Evolutionary conservation across 1,284 basidiomycete genomes (phyloP), one percentile per base, ranked within the genome.

Genomic region (Trametes pubescens): DNA sequence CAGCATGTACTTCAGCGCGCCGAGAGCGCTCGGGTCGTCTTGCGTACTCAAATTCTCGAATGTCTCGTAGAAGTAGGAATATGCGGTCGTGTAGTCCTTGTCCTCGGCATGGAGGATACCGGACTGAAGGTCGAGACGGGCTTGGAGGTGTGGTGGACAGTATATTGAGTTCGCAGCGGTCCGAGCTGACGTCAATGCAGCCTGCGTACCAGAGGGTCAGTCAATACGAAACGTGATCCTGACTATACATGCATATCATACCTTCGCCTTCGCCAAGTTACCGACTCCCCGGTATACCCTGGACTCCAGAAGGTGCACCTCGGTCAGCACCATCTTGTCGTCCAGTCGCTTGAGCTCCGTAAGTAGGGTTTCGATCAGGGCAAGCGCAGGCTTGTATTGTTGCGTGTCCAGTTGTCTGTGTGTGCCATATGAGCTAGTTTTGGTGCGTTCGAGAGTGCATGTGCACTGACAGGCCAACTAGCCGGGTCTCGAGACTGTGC

Each of bases 131-230:
- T 99, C 97, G 37, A 99, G 88, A 38, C 93, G 86, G 2, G 96
- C 93, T 81, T 99, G 97, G 3, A 99, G 87, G 52, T 87, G 81
- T 1, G 97, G 97, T 16, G 97, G 97, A 76, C 97, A 99, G 82
- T 99, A 99, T 77, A 99, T 98, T 9, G 95, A 90, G 79, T 98
- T 98, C 49, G 95, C 97, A 7, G 96, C 94, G 0, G 97, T 99
- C 61, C 96, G 86, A 0, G 96, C 91, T 0, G 95, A 95, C 0
- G 96, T 98, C 26, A 98, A 81, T 0, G 95, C 92, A 5, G 97
- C 94, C 92, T 95, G 63, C 18, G 16, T 21, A 37, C 13, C 6
- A n/a, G 13, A 22, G 37, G 2, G 32, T 40, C 18, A 29, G 18
- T 18, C 3, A 21, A 32, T 40, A 29, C 24, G 22, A 54, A 21